Conservation (phyloP, 2,329 filamentous ascomycete genomes). For the Dryadomyces quercus-mongolicae region DNA sequence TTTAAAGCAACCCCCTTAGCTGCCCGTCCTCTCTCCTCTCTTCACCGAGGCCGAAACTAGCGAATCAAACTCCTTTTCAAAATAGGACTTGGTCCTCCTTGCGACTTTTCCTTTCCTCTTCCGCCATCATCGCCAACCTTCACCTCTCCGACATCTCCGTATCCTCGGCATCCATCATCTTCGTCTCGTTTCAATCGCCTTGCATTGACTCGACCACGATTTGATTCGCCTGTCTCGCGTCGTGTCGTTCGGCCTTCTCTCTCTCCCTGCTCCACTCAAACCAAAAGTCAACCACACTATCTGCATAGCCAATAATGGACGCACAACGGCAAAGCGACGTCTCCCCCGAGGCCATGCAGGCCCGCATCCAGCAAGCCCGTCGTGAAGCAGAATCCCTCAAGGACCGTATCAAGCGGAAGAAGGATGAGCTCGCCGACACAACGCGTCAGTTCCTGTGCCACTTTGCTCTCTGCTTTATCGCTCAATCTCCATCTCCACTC, state of each 20-base stretch:
- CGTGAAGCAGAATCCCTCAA: conserved; percentile 96
- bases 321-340: conserved; percentile 48
- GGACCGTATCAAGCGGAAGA: conserved; percentile 98
- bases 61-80: background rate
- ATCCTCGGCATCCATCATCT: background rate
- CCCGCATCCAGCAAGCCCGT: conserved; percentile 81
- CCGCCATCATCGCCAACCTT: background rate
- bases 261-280: background rate
- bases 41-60: background rate
- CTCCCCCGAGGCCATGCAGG: conserved; percentile 74
- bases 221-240: background rate
- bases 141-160: background rate
- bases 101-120: background rate
- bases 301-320: conserved; percentile 30
- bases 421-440: conserved; percentile 97
- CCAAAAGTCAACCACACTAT: background rate
- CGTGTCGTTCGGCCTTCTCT: background rate
- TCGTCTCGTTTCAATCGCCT: background rate
- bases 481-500: background rate
- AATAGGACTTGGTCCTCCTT: too few species aligned
- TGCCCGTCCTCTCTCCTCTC: background rate
- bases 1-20: too few species aligned
- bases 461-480: background rate
- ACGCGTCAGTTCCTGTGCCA: conserved; percentile 56
- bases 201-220: too few species aligned